phyloP scores from a whole-genome alignment of 2,329 filamentous ascomycete genomes.

The Dissoconium aciculare region DNA sequence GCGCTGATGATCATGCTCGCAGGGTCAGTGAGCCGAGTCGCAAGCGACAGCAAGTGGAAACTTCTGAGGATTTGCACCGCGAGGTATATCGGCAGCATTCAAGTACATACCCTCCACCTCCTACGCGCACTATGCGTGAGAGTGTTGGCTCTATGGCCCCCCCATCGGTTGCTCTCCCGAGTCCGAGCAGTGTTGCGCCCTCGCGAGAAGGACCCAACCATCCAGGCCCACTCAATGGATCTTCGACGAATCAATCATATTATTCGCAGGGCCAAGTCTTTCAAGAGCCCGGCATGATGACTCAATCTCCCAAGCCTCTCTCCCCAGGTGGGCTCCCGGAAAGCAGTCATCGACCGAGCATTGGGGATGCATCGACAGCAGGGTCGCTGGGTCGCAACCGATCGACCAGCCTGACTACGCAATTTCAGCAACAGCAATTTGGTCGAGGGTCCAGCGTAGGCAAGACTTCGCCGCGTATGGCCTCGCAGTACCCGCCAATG shows the following conservation, averaged over 20 bases:
- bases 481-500: slow-evolving; percentile 28
- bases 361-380: slow-evolving; percentile 29
- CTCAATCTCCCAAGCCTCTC: slow-evolving; percentile 74
- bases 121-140: slow-evolving; percentile 9
- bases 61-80: slow-evolving; percentile 37
- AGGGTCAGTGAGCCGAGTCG: slow-evolving; percentile 60
- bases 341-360: slow-evolving; percentile 39
- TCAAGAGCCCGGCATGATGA: slow-evolving; percentile 51
- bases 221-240: slow-evolving; percentile 14
- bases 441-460: slow-evolving; percentile 43
- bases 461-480: slow-evolving; percentile 37
- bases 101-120: slow-evolving; percentile 58
- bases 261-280: slow-evolving; percentile 43
- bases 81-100: slow-evolving; percentile 50
- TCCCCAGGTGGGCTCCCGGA: slow-evolving; percentile 45
- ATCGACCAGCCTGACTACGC: slow-evolving; percentile 51
- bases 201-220: slow-evolving; percentile 26
- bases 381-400: slow-evolving; percentile 36
- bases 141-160: slow-evolving; percentile 25
- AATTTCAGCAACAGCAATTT: slow-evolving; percentile 50
- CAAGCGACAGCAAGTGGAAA: slow-evolving; percentile 54
- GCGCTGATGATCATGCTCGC: slow-evolving; percentile 39
- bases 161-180: slow-evolving; percentile 22
- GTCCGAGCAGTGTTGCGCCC: slow-evolving; percentile 18
- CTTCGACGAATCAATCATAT: slow-evolving; percentile 13